phyloP scores from a whole-genome alignment of 1,284 basidiomycete species.

The Irpex sp. region DNA sequence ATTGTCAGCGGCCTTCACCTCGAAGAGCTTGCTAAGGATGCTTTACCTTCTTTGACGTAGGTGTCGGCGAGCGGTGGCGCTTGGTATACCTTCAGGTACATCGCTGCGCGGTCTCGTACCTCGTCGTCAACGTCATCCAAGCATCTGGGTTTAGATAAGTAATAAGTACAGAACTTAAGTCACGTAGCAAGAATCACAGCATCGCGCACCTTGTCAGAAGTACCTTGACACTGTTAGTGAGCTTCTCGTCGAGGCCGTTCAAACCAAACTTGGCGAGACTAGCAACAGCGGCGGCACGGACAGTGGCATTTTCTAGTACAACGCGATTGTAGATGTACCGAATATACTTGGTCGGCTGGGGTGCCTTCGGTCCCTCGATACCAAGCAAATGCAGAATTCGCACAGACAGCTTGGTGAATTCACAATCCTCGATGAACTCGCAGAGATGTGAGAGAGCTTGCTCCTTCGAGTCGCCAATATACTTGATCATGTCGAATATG shows the following conservation, averaged over 20 bases:
- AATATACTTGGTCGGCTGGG: constrained; percentile 97
- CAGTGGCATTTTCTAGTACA: constrained; percentile 97
- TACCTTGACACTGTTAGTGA: constrained; percentile 87
- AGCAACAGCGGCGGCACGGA: constrained; percentile 93
- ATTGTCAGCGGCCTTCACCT: not conserved
- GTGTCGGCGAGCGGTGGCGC: constrained; percentile 79
- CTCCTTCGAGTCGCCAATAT: constrained; percentile 93
- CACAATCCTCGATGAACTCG: constrained; percentile 99
- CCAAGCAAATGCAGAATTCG: constrained; percentile 95
- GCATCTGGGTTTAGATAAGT: constrained; percentile 62
- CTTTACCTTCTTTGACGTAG: constrained; percentile 88
- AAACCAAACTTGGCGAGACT: constrained; percentile 97
- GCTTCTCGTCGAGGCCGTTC: constrained; percentile 72
- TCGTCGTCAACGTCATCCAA: constrained; percentile 99
- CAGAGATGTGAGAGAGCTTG: constrained; percentile 97
- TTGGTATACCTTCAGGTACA: constrained; percentile 86
- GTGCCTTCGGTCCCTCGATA: constrained; percentile 92
- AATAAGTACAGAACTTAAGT: too few species aligned
- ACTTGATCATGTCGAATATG: constrained; percentile 99
- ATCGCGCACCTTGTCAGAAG: constrained; percentile 69
- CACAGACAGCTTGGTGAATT: constrained; percentile 98
- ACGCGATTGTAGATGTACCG: constrained; percentile 99
- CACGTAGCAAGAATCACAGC: constrained; percentile 3
- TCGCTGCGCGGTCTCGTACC: constrained; percentile 95
- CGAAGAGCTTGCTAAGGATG: not conserved